phyloP scores from a whole-genome alignment of 768 basidiomycete genomes.

The Kwoniella shandongensis region DNA sequence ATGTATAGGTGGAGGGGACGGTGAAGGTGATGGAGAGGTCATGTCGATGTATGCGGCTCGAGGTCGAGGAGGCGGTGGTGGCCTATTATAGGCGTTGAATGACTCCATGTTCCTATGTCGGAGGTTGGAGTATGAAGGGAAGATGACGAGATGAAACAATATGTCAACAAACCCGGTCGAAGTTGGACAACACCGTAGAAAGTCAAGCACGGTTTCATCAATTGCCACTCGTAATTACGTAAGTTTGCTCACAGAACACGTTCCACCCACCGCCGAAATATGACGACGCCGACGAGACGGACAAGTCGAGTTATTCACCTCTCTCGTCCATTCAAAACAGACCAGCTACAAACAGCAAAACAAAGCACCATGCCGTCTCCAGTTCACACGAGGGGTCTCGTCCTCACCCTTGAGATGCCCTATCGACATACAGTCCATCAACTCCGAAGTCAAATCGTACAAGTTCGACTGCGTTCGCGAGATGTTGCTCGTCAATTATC shows the following conservation, averaged over 20 bases:
- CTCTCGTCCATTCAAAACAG: no score
- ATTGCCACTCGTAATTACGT: no score
- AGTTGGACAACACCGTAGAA: no score
- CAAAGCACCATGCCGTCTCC: not conserved
- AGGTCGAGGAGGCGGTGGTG: slow-evolving; percentile 7
- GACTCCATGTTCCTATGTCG: slow-evolving; percentile 8
- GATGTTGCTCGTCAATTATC: slow-evolving; percentile 19
- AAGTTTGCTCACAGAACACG: no score
- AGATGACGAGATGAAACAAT: not conserved
- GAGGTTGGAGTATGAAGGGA: not conserved
- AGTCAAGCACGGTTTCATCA: not conserved
- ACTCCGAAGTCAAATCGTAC: slow-evolving; percentile 17
- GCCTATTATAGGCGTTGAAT: slow-evolving; percentile 6
- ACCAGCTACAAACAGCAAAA: not conserved
- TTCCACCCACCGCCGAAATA: no score
- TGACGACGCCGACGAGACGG: no score
- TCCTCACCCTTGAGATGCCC: slow-evolving; percentile 12
- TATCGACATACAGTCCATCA: slow-evolving; percentile 15
- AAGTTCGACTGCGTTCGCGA: slow-evolving; percentile 13
- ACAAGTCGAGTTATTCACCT: no score
- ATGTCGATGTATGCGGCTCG: slow-evolving; percentile 14
- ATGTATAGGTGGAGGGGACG: slow-evolving; percentile 3
- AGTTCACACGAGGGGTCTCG: slow-evolving; percentile 6
- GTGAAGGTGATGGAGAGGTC: slow-evolving; percentile 16
- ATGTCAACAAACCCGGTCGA: not conserved